Base-by-base conservation (phyloP, 345 rosid species). In the Excoecaria cochinchinensis region DNA sequence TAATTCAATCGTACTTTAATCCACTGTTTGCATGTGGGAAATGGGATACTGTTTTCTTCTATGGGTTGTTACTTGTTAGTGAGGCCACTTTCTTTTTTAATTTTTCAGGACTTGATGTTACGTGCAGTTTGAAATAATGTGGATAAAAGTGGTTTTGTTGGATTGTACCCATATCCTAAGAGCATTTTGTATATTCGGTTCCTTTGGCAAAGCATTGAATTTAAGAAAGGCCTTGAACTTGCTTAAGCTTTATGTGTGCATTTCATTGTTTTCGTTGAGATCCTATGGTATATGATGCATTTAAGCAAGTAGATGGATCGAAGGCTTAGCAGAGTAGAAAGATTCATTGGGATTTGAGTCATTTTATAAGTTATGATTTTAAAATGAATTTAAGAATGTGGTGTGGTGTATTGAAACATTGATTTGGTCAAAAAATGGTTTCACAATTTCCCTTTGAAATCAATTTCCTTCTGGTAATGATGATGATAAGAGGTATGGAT, bases 1-100 rank as follows among this genome's bases (percentile, higher is more conserved):
- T 63, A 42, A 9, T 40, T 16, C 17, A 12, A 11, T 42, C 24
- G 6, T 21, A 13, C 8, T 47, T 4, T 47, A 46, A 24, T 16
- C 56, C 70, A 67, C 19, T 46, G 39, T n/a, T 67, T 67, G 39
- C 19, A 47, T 46, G 70, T 47, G 21, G 42, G 38, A 67, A 67
- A 67, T 9, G 15, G 7, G 9, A 46, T 46, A 47, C 36, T n/a
- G 4, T 44, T 36, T 10, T 36, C n/a, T 13, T 46, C 31, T 31
- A 31, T 31, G 31, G 31, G 31, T 13, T 46, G 38, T 62, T 0
- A 19, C 10, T 46, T 66, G 50, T 65, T 21, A 4, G 17, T 21
- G 55, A 14, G 25, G 3, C 19, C 39, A 24, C 16, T 67, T 21
- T 67, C 24, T 47, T 4, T 11, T 67, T 3, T 22, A 2, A 39